Evolutionary conservation across 176 grass and related monocot genomes (phyloP).

Genomic region (Oryza meridionalis): DNA sequence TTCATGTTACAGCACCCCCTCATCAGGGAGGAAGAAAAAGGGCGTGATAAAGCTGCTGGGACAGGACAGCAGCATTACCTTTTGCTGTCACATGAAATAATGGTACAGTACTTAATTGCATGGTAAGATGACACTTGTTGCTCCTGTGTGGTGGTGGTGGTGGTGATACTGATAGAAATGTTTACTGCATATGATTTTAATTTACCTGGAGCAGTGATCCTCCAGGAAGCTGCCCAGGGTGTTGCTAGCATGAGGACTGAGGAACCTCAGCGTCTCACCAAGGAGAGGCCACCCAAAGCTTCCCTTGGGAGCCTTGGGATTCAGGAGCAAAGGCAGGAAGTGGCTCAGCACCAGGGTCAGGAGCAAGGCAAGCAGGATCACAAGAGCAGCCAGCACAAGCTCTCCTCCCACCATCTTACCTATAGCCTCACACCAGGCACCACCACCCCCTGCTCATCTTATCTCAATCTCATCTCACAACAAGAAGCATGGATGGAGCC

Average conservation of each 20-base stretch:
- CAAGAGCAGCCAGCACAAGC: constrained; percentile 43
- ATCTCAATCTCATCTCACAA: constrained; percentile 42
- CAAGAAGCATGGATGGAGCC: constrained; percentile 17
- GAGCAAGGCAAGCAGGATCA: constrained; percentile 51
- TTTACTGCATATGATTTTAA: not conserved
- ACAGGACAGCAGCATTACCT: constrained; percentile 46
- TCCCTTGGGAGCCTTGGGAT: constrained; percentile 55
- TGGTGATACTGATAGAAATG: not conserved
- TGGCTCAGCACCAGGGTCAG: constrained; percentile 57
- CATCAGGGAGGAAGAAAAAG: constrained; percentile 22
- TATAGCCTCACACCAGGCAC: not conserved
- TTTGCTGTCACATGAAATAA: constrained; percentile 64
- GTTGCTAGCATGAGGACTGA: constrained; percentile 74
- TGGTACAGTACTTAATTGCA: constrained; percentile 45
- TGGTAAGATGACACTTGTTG: constrained; percentile 10
- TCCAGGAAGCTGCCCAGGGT: constrained; percentile 72
- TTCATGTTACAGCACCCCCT: constrained; percentile 10
- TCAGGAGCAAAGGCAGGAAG: constrained; percentile 77
- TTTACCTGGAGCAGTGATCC: constrained; percentile 76
- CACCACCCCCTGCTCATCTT: constrained; percentile 20
- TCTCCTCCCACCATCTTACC: constrained; percentile 55
- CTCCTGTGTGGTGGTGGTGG: not conserved
- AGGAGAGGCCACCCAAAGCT: constrained; percentile 88
- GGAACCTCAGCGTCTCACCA: constrained; percentile 77
- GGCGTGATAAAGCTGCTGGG: constrained; percentile 32